These are phyloP conservation scores for Zoysia matrella DNA, from an alignment of 202 grass and related monocot species.

Conservation along the genomic window DNA sequence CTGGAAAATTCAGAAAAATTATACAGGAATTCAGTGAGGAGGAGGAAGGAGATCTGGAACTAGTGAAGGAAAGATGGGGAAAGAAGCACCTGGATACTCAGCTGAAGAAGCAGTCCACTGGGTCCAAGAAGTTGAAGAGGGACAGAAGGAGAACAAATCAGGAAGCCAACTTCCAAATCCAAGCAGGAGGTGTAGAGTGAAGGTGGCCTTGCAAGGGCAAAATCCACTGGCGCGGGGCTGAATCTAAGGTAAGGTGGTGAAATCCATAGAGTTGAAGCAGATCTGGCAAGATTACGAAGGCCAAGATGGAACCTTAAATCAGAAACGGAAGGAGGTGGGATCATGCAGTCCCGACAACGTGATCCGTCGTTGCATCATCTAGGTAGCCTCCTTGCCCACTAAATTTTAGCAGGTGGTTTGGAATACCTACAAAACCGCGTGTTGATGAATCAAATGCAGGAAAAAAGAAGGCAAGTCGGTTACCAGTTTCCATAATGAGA, in stretches of 20 bases:
- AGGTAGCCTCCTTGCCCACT: background rate
- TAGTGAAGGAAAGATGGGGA: background rate
- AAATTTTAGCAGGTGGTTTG: background rate
- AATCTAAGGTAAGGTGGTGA: background rate
- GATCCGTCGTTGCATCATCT: background rate
- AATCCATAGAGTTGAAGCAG: background rate
- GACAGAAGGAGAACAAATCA: background rate
- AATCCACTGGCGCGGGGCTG: background rate
- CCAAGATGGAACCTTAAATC: background rate
- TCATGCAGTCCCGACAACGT: background rate
- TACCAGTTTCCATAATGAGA: background rate
- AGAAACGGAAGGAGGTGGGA: background rate
- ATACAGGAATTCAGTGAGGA: background rate
- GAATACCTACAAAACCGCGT: background rate
- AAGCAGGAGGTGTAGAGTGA: background rate
- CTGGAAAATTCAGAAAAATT: background rate
- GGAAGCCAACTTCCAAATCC: background rate
- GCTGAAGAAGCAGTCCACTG: background rate
- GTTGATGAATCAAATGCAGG: background rate
- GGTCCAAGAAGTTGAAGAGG: background rate
- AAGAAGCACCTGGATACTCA: background rate
- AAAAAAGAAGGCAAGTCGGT: background rate
- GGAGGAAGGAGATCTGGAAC: background rate
- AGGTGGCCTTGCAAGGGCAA: background rate
- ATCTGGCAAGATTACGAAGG: background rate